These are phyloP conservation scores for Verbascum thapsus DNA, from an alignment of 257 asterid species.

Conservation along the genomic window DNA sequence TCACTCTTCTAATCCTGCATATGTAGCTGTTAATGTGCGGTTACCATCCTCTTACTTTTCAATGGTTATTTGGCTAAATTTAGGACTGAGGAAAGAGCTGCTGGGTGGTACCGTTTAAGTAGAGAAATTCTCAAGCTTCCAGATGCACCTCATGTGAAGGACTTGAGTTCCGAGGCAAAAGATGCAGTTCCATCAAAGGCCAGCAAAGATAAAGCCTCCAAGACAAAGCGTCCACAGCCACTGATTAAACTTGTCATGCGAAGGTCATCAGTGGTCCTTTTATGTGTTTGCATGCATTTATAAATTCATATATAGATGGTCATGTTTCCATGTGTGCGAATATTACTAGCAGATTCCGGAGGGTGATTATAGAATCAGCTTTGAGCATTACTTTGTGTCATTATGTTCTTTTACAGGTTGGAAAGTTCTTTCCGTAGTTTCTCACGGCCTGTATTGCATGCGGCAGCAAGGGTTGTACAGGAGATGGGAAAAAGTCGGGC, in stretches of 20 bases:
- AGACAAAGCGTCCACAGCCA: conserved; percentile 90
- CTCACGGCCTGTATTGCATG: conserved; percentile 96
- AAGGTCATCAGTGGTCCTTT: conserved; percentile 54
- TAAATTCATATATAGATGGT: not conserved
- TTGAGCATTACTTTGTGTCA: conserved; percentile 23
- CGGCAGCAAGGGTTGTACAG: conserved; percentile 97
- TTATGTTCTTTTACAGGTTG: conserved; percentile 52
- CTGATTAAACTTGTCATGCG: conserved; percentile 99
- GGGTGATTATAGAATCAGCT: conserved; percentile 20
- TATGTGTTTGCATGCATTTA: conserved; percentile 24
- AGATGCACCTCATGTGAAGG: conserved; percentile 79
- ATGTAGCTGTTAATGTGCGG: conserved; percentile 4
- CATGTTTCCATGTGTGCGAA: not conserved
- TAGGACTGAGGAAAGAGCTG: conserved; percentile 98
- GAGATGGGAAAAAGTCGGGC: conserved; percentile 99
- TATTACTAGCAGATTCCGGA: conserved; percentile 9
- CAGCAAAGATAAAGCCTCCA: conserved; percentile 76
- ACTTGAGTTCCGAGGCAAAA: conserved; percentile 63
- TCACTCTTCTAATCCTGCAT: conserved; percentile 1
- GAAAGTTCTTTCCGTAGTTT: conserved; percentile 95
- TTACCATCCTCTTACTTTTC: conserved; percentile 22
- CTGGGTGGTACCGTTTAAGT: conserved; percentile 94
- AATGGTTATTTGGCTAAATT: conserved; percentile 19
- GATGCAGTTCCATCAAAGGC: conserved; percentile 64
- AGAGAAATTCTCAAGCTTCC: conserved; percentile 96